Percentiles rank a stretch among this genome's conserved stretches.
phyloP scores from a whole-genome alignment of 1,284 basidiomycete species.

The Blastosporella zonata region DNA sequence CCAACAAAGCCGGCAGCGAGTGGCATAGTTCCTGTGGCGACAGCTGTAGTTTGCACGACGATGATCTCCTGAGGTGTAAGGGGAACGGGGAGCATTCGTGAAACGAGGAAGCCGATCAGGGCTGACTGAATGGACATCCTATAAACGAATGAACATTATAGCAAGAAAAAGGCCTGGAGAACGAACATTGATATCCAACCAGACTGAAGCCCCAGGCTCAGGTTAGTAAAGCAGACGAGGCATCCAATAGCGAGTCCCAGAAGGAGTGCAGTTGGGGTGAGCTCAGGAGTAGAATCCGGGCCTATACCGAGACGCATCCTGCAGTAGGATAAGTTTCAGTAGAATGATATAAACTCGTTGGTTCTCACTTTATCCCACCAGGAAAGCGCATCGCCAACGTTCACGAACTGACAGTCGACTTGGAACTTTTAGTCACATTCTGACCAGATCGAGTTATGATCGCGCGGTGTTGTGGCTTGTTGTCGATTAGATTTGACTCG shows the following conservation, averaged over 20 bases:
- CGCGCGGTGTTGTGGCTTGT: conserved; percentile 18
- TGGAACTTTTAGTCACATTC: neutral
- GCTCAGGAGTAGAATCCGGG: conserved; percentile 31
- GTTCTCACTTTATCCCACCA: conserved; percentile 27
- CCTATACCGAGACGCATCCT: conserved; percentile 11
- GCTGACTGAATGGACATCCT: conserved; percentile 97
- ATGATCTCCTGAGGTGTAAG: conserved; percentile 89
- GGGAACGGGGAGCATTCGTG: conserved; percentile 67
- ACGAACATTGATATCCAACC: conserved; percentile 44
- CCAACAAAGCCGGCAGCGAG: conserved; percentile 94
- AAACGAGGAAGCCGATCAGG: conserved; percentile 87
- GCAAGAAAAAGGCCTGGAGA: neutral
- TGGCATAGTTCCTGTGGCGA: conserved; percentile 90
- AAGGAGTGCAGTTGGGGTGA: conserved; percentile 38
- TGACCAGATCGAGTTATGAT: neutral
- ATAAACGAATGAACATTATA: neutral
- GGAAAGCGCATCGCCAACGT: conserved; percentile 21
- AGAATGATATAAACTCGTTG: neutral
- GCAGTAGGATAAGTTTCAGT: neutral
- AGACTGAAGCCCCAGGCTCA: conserved; percentile 41
- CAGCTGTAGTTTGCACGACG: conserved; percentile 92
- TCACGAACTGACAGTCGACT: neutral
- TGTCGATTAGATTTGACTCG: conserved; percentile 18
- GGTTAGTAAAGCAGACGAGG: conserved; percentile 41
- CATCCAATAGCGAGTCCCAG: conserved; percentile 39